A percentile compares a stretch with the other conserved stretches of the same genome.
phyloP scores from a whole-genome alignment of 139 green algal species.

The Trebouxia sp. region DNA sequence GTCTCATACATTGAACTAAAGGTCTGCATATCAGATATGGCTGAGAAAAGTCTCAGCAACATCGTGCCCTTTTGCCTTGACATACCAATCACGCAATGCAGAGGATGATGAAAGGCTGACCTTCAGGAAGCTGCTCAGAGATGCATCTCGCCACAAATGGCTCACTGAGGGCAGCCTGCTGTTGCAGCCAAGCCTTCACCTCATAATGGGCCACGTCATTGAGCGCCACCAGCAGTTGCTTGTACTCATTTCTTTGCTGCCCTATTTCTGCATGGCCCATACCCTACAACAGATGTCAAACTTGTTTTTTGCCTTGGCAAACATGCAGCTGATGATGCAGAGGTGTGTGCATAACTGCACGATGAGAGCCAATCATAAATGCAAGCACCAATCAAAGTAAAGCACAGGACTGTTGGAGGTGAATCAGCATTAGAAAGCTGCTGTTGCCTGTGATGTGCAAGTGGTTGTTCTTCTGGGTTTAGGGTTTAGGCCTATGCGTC shows the following conservation, averaged over 20 bases:
- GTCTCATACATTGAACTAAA: too few species aligned
- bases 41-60: too few species aligned
- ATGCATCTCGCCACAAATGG: conserved; percentile 65
- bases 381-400: too few species aligned
- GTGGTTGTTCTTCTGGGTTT: too few species aligned
- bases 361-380: too few species aligned
- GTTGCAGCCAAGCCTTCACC: conserved; percentile 42
- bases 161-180: conserved; percentile 58
- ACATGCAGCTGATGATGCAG: background rate
- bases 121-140: conserved; percentile 41
- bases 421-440: too few species aligned
- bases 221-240: conserved; percentile 43
- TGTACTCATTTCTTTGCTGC: conserved; percentile 33
- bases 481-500: too few species aligned
- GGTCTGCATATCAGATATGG: too few species aligned
- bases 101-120: background rate
- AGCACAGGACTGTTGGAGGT: background rate
- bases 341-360: background rate
- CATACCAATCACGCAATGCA: background rate
- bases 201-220: conserved; percentile 44
- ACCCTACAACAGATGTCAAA: background rate
- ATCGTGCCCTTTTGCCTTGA: too few species aligned
- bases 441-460: too few species aligned
- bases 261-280: background rate
- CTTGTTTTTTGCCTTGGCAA: background rate